Conservation (phyloP, 169 alveolate genomes). For the Plasmodium reichenowi region DNA sequence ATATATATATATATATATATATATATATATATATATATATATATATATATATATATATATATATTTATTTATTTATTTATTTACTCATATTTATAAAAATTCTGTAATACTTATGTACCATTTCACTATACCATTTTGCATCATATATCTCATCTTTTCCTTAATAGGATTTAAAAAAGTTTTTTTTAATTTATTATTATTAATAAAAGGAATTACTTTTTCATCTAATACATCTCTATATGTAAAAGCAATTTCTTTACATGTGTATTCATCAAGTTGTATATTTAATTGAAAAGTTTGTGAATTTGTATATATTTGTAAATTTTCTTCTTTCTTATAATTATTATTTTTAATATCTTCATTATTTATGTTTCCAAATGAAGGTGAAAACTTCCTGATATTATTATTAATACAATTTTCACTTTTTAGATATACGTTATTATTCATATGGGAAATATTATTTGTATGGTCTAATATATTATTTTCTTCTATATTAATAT, state of each 20-base stretch:
- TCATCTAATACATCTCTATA: slow-evolving; percentile 52
- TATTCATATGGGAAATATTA: slow-evolving; percentile 14
- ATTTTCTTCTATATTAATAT: background rate
- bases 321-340: background rate
- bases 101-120: slow-evolving; percentile 66
- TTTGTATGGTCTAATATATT: background rate
- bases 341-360: slow-evolving; percentile 10
- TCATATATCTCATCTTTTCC: slow-evolving; percentile 61
- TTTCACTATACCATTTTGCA: slow-evolving; percentile 25
- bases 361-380: slow-evolving; percentile 55
- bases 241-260: slow-evolving; percentile 38
- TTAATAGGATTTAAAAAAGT: slow-evolving; percentile 28
- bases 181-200: slow-evolving; percentile 31
- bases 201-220: slow-evolving; percentile 25
- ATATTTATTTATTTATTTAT: background rate
- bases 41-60: background rate
- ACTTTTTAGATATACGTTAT: background rate
- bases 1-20: background rate
- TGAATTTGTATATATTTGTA: background rate
- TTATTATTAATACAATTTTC: slow-evolving; percentile 22
- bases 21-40: slow-evolving; percentile 2
- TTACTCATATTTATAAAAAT: background rate
- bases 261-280: slow-evolving; percentile 45
- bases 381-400: slow-evolving; percentile 61
- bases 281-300: slow-evolving; percentile 42